Conservation (phyloP, 2,329 filamentous ascomycete genomes). For the Stachybotrys echinatus region DNA sequence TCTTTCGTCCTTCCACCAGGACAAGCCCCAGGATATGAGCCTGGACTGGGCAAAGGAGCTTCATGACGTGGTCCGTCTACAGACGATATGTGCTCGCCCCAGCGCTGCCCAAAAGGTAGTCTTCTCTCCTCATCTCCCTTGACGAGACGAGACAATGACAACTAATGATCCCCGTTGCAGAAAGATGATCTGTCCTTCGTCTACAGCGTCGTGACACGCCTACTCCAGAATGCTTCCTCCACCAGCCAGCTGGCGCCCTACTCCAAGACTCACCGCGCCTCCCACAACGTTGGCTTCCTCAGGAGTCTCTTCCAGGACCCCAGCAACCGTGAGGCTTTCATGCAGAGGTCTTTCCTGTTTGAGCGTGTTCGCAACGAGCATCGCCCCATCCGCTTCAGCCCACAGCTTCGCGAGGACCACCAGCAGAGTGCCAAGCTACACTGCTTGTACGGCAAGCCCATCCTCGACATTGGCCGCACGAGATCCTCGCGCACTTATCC, state of each 20-base stretch:
- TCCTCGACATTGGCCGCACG: constrained; percentile 32
- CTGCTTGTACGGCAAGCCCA: constrained; percentile 60
- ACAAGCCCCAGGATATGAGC: constrained; percentile 24
- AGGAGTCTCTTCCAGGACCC: constrained; percentile 36
- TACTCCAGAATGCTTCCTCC: constrained; percentile 39
- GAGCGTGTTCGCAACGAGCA: constrained; percentile 42
- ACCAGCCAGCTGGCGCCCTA: constrained; percentile 21
- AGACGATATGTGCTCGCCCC: constrained; percentile 32
- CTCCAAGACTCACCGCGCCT: constrained; percentile 32
- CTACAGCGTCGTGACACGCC: constrained; percentile 34
- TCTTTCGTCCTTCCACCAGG: constrained; percentile 13
- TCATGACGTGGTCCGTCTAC: constrained; percentile 36
- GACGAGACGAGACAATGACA: no score
- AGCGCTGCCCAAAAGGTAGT: constrained; percentile 33
- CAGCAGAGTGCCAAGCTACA: constrained; percentile 69
- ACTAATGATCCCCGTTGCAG: no score
- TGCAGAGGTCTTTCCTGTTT: constrained; percentile 61
- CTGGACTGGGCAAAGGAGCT: constrained; percentile 39
- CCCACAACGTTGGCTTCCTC: constrained; percentile 42
- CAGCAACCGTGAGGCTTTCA: constrained; percentile 52
- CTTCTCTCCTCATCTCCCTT: no score
- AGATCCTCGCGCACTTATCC: constrained; percentile 41
- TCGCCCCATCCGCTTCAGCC: constrained; percentile 22
- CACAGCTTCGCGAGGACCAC: constrained; percentile 24
- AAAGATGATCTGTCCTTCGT: constrained; percentile 43